Conservation (phyloP, 1,139 yeast genomes). For the Scheffersomyces illinoinensis region DNA sequence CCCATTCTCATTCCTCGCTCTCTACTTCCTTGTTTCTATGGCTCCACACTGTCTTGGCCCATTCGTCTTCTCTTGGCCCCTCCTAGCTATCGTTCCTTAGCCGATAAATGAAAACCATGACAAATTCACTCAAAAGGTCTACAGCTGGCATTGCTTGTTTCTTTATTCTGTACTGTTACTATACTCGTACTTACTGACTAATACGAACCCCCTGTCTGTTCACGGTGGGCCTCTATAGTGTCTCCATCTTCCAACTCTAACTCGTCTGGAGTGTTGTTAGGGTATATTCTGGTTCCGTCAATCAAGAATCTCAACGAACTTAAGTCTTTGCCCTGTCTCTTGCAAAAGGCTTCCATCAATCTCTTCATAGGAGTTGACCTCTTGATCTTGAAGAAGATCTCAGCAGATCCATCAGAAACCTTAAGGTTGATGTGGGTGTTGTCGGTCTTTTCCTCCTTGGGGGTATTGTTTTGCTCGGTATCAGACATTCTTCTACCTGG, state of each 20-base stretch:
- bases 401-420: constrained; percentile 91
- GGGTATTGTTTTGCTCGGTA: constrained; percentile 29
- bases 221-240: constrained; percentile 96
- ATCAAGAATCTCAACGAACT: constrained; percentile 82
- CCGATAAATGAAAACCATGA: too few species aligned
- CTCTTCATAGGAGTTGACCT: constrained; percentile 89
- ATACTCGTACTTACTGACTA: neutral
- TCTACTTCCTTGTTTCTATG: too few species aligned
- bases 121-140: neutral
- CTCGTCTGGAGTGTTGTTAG: constrained; percentile 89
- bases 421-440: constrained; percentile 85
- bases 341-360: constrained; percentile 97
- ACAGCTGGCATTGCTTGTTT: neutral
- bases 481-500: constrained; percentile 26
- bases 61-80: too few species aligned
- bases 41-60: too few species aligned
- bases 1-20: too few species aligned
- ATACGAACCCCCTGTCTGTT: constrained; percentile 69
- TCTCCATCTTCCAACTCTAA: constrained; percentile 94
- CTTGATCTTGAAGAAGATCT: constrained; percentile 94
- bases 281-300: constrained; percentile 89
- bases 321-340: constrained; percentile 91
- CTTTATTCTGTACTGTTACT: neutral
- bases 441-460: constrained; percentile 61
- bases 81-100: neutral